phyloP scores from a whole-genome alignment of 192 early-diverging fungal species.

The Gryganskiella cystojenkinii region DNA sequence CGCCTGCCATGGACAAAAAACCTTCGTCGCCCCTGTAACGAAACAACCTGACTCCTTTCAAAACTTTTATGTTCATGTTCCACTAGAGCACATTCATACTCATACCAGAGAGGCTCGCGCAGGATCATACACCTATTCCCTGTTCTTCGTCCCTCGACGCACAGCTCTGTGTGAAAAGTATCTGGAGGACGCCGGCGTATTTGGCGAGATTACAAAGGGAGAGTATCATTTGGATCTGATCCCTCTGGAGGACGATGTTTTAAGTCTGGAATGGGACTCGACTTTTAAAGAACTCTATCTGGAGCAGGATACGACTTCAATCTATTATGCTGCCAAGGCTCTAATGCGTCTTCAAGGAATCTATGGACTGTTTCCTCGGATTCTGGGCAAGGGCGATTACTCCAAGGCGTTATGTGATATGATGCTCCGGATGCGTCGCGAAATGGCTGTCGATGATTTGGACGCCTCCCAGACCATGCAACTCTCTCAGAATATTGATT shows the following conservation, averaged over 20 bases:
- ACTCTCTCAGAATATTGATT: slow-evolving; percentile 79
- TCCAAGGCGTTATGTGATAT: slow-evolving; percentile 83
- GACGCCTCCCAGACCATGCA: slow-evolving; percentile 57
- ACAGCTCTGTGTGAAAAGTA: slow-evolving; percentile 94
- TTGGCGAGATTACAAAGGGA: slow-evolving; percentile 86
- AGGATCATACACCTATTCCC: slow-evolving; percentile 63
- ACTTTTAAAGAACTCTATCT: slow-evolving; percentile 88
- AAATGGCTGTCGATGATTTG: slow-evolving; percentile 71
- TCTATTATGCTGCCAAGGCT: slow-evolving; percentile 80
- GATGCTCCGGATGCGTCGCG: slow-evolving; percentile 85
- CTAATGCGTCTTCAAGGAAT: slow-evolving; percentile 91
- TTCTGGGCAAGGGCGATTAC: slow-evolving; percentile 90
- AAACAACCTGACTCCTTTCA: no score
- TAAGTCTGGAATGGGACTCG: slow-evolving; percentile 88
- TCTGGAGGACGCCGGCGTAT: slow-evolving; percentile 92
- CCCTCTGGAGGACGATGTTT: slow-evolving; percentile 89
- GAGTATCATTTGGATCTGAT: slow-evolving; percentile 93
- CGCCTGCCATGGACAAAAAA: no score
- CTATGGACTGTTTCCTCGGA: slow-evolving; percentile 90
- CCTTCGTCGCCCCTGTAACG: no score
- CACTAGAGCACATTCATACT: slow-evolving; percentile 38
- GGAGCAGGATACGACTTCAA: slow-evolving; percentile 79
- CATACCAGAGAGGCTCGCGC: slow-evolving; percentile 15
- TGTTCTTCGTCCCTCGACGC: slow-evolving; percentile 91
- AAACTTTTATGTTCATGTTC: neutral